Percentiles rank a stretch among this genome's conserved stretches.
Evolutionary conservation across 257 asterid species (phyloP).

Genomic region (Nicotiana noctiflora): DNA sequence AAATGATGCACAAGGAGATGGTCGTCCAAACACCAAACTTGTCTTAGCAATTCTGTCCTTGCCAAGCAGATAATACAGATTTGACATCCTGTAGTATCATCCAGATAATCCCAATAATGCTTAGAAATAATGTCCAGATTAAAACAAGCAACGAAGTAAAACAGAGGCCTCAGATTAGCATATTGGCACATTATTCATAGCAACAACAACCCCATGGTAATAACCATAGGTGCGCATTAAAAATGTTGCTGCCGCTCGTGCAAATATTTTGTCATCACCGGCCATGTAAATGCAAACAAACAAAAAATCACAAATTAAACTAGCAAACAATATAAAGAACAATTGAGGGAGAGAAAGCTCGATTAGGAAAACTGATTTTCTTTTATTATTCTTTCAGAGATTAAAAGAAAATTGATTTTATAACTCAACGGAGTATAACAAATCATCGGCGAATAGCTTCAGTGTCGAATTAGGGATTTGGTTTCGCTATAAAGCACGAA

Average conservation of each 20-base stretch:
- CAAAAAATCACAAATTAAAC: background rate
- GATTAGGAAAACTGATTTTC: background rate
- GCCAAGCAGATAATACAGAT: background rate
- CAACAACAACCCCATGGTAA: conserved; percentile 39
- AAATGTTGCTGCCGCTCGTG: conserved; percentile 27
- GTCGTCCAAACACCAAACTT: too few relatives aligned
- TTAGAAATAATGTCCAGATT: background rate
- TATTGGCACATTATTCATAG: conserved; percentile 57
- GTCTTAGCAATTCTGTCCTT: too few relatives aligned
- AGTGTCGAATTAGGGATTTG: background rate
- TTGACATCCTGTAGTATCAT: background rate
- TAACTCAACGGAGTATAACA: background rate
- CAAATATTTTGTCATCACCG: conserved; percentile 36
- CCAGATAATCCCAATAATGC: background rate
- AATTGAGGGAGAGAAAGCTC: background rate
- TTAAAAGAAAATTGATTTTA: background rate
- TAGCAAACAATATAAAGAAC: background rate
- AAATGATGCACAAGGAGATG: background rate
- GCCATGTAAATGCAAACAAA: background rate
- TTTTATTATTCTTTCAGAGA: background rate
- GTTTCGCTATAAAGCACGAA: background rate
- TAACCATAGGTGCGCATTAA: conserved; percentile 38
- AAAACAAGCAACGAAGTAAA: background rate
- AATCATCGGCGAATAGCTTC: background rate
- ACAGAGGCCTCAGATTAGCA: conserved; percentile 44